Conservation (phyloP, 2,329 filamentous ascomycete genomes). For the Stachybotrys chlorohalonatus region DNA sequence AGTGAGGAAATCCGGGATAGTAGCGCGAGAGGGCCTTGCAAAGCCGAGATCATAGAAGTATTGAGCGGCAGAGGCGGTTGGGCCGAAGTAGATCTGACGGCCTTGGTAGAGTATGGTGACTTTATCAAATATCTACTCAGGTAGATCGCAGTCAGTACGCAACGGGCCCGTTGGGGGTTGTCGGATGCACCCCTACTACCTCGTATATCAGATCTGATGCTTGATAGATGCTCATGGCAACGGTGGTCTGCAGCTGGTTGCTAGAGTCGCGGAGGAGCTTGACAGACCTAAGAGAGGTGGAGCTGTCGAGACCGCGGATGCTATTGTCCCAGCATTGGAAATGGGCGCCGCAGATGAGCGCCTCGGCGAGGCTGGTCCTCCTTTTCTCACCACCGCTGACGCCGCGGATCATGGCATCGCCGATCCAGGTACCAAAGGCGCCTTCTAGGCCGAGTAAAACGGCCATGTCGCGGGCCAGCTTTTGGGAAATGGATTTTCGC, state of each 20-base stretch:
- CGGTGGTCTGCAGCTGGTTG: slow-evolving; percentile 36
- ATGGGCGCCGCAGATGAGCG: slow-evolving; percentile 35
- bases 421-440: slow-evolving; percentile 50
- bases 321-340: slow-evolving; percentile 62
- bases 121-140: slow-evolving; percentile 57
- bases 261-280: slow-evolving; percentile 49
- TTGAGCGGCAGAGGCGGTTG: slow-evolving; percentile 40
- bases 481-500: not conserved
- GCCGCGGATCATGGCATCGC: slow-evolving; percentile 46
- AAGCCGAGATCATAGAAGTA: slow-evolving; percentile 41
- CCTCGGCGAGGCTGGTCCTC: slow-evolving; percentile 60
- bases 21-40: slow-evolving; percentile 32
- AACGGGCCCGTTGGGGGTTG: not conserved
- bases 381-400: slow-evolving; percentile 51
- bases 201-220: slow-evolving; percentile 38
- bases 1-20: slow-evolving; percentile 64
- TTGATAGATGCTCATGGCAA: not conserved
- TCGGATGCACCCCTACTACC: slow-evolving; percentile 21
- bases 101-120: slow-evolving; percentile 57
- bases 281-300: slow-evolving; percentile 53
- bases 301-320: slow-evolving; percentile 51
- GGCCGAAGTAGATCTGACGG: slow-evolving; percentile 56
- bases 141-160: not conserved
- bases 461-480: not conserved
- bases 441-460: slow-evolving; percentile 56